Conservation (phyloP, 768 basidiomycete species). For the Naganishia vaughanmartiniae region DNA sequence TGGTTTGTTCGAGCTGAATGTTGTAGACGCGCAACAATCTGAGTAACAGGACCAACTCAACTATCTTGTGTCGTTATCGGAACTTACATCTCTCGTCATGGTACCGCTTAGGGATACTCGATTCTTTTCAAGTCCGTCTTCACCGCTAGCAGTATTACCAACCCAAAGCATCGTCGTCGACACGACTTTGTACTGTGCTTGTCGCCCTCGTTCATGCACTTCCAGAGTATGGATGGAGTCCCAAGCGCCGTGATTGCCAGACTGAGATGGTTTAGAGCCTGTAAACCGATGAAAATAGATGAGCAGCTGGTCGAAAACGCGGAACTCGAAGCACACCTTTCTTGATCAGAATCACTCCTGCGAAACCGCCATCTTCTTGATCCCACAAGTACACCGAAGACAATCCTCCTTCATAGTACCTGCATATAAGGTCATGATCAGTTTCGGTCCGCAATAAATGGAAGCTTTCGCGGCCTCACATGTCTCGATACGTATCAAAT, state of each 20-base stretch:
- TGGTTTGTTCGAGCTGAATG: conserved; percentile 77
- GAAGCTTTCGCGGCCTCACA: conserved; percentile 58
- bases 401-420: conserved; percentile 97
- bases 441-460: neutral
- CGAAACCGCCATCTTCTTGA: conserved; percentile 90
- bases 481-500: conserved; percentile 94
- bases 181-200: conserved; percentile 94
- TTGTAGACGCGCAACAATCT: neutral
- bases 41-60: neutral
- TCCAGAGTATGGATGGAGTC: conserved; percentile 99
- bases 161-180: conserved; percentile 96
- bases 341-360: conserved; percentile 92
- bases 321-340: conserved; percentile 63
- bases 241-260: conserved; percentile 71
- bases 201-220: conserved; percentile 80
- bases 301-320: neutral
- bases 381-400: conserved; percentile 99
- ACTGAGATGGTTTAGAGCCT: conserved; percentile 30
- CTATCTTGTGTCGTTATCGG: neutral
- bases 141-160: conserved; percentile 56
- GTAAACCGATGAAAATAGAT: neutral
- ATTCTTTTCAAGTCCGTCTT: conserved; percentile 61
- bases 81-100: conserved; percentile 88
- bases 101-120: conserved; percentile 85
- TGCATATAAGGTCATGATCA: conserved; percentile 41